Conservation (phyloP, 768 basidiomycete species). For the Leccinum imitatum region DNA sequence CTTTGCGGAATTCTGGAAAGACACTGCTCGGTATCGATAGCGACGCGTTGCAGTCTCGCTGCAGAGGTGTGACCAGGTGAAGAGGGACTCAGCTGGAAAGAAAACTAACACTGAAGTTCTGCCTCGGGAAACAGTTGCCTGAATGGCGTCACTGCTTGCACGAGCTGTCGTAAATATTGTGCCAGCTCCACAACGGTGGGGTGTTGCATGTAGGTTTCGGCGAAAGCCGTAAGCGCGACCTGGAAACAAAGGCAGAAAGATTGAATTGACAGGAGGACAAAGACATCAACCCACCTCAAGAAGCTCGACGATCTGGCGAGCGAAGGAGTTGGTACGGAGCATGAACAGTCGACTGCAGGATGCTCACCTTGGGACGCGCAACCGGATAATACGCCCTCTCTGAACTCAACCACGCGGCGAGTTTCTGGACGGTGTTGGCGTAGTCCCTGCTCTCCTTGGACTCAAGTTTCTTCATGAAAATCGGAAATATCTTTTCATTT, state of each 20-base stretch:
- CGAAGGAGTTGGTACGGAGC: conserved; percentile 5
- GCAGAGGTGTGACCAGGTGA: background rate
- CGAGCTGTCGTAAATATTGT: conserved; percentile 16
- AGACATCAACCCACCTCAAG: conserved; percentile 40
- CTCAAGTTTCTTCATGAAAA: conserved; percentile 35
- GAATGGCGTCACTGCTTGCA: conserved; percentile 24
- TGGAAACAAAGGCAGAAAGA: conserved; percentile 10
- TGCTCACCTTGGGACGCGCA: conserved; percentile 48
- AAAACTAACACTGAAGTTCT: conserved; percentile 23
- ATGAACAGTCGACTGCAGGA: background rate
- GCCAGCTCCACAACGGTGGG: conserved; percentile 3
- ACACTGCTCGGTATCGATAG: conserved; percentile 7
- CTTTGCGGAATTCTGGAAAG: background rate
- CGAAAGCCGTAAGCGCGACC: conserved; percentile 24
- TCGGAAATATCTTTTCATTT: conserved; percentile 39
- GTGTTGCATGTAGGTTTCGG: conserved; percentile 8
- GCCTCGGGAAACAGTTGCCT: conserved; percentile 19
- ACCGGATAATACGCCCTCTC: conserved; percentile 51
- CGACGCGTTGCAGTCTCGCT: conserved; percentile 24
- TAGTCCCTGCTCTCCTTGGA: conserved; percentile 29
- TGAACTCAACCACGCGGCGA: conserved; percentile 45
- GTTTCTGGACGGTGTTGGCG: conserved; percentile 31
- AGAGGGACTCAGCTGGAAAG: background rate
- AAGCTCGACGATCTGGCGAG: conserved; percentile 49
- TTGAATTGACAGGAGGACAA: background rate